phyloP scores from a whole-genome alignment of 345 rosid genomes.

The Schrenkiella parvula region DNA sequence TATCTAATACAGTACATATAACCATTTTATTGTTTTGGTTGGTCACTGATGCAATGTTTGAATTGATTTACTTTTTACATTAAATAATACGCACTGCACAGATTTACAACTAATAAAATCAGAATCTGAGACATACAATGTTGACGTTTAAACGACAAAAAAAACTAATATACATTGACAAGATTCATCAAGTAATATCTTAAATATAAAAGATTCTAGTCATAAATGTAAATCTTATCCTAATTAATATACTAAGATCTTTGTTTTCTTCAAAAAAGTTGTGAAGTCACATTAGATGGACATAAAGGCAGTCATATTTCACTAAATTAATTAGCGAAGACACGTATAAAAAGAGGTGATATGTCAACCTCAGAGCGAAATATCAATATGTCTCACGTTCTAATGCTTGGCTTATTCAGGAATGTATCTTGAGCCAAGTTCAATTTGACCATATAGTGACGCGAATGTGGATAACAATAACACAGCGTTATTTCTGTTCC shows the following conservation, averaged over 20 bases:
- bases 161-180: too few relatives aligned
- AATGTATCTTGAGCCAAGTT: background rate
- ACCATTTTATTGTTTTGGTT: background rate
- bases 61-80: background rate
- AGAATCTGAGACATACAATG: background rate
- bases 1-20: background rate
- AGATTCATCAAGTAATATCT: background rate
- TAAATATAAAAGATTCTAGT: background rate
- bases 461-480: background rate
- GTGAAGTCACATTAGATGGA: background rate
- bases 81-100: background rate
- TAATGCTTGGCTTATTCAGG: constrained; percentile 6
- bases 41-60: background rate
- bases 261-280: background rate
- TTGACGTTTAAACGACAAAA: background rate
- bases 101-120: background rate
- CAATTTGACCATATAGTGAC: background rate
- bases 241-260: background rate
- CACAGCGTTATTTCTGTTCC: background rate
- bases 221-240: background rate
- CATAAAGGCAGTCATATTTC: background rate
- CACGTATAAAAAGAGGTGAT: background rate
- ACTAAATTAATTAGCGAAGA: background rate
- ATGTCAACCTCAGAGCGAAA: background rate
- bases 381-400: constrained; percentile 13